Base-by-base conservation (phyloP, 2,329 filamentous ascomycete species). In the Beauveria bassiana region DNA sequence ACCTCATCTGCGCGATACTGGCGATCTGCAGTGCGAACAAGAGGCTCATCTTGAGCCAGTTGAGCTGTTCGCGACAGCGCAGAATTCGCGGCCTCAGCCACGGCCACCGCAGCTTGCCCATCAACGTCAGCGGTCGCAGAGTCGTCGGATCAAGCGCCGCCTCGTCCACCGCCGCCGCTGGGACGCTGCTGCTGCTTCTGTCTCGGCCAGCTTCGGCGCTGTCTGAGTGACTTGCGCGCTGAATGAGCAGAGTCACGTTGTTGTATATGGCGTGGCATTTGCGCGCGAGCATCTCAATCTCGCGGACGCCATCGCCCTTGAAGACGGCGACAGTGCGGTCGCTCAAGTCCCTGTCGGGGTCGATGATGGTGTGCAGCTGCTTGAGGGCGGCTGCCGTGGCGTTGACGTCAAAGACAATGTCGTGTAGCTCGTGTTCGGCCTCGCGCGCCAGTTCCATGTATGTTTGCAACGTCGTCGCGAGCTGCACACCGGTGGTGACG, bases 351-450 rank as follows among this genome's bases (percentile, higher is more conserved):
- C 31, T 42, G 24, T 59, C 57, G 3, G 28, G 34, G 47, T 52
- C 57, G 46, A 59, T 26, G 20, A 59, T 59, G 28, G 47, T 18
- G 43, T 59, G 57, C n/a, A 59, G 47, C 47, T 59, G 57, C 20
- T 50, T 53, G 10, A 53, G 31, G 4, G 51, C 51, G 31, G 51
- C 10, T 3, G 38, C 26, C 18, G 59, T 61, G 42, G 59, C 59
- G 20, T 61, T 61, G 3, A 61, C 51, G 3, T 61, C 59, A 24
- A 61, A 61, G 1, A 61, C 50, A 28, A 55, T 61, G 31, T 61
- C 59, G 40, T 49, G 52, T 18, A 61, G 59, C 43, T 42, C 52
- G 6, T 50, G 14, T 10, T 61, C 50, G 7, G 59, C 59, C n/a
- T 61, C 59, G 43, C 31, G n/a, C 8, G 26, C 50, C n/a, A 55